Percentiles rank a stretch among this genome's conserved stretches.
These are phyloP conservation scores for Chionographis japonica DNA, from an alignment of 106 monocot genomes.

Conservation along the genomic window DNA sequence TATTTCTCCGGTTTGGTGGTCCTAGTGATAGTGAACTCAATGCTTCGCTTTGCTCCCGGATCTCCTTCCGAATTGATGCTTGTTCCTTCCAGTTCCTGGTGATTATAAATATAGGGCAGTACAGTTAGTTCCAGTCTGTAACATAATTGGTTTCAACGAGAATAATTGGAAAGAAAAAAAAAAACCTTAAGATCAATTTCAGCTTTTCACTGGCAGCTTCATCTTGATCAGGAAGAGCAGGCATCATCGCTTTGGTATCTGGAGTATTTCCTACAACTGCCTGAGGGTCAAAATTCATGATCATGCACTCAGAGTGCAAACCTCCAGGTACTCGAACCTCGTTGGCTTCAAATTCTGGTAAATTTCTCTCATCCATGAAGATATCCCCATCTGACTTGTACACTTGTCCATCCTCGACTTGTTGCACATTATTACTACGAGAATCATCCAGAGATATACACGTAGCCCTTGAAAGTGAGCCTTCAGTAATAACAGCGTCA, in stretches of 20 bases:
- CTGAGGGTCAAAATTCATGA: neutral
- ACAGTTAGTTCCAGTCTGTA: neutral
- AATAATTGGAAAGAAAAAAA: conserved; percentile 3
- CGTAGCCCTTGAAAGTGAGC: neutral
- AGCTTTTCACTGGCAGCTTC: conserved; percentile 42
- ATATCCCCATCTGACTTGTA: neutral
- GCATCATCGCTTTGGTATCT: conserved; percentile 8
- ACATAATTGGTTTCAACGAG: conserved; percentile 4
- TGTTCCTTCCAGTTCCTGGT: conserved; percentile 79
- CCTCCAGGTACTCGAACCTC: conserved; percentile 14
- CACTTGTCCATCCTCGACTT: conserved; percentile 7
- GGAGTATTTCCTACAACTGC: conserved; percentile 4
- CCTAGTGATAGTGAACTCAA: too few relatives aligned
- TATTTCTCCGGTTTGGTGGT: too few relatives aligned
- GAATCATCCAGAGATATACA: conserved; percentile 6
- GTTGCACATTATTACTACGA: conserved; percentile 1
- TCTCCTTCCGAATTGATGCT: too few relatives aligned
- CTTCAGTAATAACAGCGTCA: conserved; percentile 10
- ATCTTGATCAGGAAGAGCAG: conserved; percentile 19
- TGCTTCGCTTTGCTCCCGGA: too few relatives aligned
- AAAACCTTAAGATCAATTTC: conserved; percentile 64
- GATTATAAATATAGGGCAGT: neutral
- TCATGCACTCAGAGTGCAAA: conserved; percentile 1
- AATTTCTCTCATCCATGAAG: conserved; percentile 5
- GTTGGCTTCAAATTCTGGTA: conserved; percentile 9